A percentile compares a stretch with the other conserved stretches of the same genome.
Evolutionary conservation across 169 alveolate genomes (phyloP).

Genomic region (Plasmodium malariae): DNA sequence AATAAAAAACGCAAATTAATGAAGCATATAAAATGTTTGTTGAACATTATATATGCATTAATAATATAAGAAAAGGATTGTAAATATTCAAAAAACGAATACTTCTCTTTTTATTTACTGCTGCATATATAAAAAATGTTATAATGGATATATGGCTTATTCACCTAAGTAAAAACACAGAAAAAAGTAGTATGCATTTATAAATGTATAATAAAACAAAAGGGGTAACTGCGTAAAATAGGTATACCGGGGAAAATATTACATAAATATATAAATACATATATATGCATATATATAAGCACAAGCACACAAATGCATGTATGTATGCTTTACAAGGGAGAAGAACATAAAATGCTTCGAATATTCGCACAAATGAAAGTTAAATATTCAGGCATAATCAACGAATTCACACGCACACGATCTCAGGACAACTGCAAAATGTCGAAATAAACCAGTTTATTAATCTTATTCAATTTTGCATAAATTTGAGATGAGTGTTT

Average conservation of each 20-base stretch:
- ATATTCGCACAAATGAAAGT: background rate
- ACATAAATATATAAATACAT: too few species aligned
- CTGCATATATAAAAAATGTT: too few species aligned
- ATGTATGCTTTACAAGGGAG: background rate
- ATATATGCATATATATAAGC: background rate
- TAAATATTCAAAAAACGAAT: background rate
- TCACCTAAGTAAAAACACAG: background rate
- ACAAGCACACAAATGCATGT: background rate
- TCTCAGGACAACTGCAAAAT: conserved; percentile 10
- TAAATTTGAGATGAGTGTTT: conserved; percentile 74
- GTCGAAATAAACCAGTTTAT: conserved; percentile 62
- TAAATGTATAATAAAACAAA: too few species aligned
- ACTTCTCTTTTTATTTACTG: too few species aligned
- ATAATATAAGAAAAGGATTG: background rate
- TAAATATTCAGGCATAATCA: background rate
- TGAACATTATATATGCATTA: too few species aligned
- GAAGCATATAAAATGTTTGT: background rate
- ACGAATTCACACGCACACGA: background rate
- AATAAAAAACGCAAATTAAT: background rate
- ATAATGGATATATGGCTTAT: too few species aligned
- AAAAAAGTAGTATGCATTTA: background rate
- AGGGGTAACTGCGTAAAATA: too few species aligned
- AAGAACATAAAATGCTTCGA: background rate
- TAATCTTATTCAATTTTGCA: conserved; percentile 63
- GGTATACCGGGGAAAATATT: too few species aligned